These are phyloP conservation scores for Asterella californica DNA, from an alignment of 225 moss, liverwort and hornwort genomes.

Conservation along the genomic window DNA sequence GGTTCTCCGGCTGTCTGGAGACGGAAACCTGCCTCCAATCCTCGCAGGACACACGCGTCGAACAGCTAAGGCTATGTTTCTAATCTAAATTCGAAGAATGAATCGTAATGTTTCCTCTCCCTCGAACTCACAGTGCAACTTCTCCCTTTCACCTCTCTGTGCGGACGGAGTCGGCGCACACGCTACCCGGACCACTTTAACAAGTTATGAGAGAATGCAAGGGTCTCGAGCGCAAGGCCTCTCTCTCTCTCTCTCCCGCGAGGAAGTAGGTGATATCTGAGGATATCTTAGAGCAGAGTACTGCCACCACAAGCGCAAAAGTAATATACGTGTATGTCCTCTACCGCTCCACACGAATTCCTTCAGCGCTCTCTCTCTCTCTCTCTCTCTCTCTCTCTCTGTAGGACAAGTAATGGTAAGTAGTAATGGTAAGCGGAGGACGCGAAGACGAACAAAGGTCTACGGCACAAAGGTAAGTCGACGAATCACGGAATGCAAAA, in stretches of 20 bases:
- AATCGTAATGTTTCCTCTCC: background rate
- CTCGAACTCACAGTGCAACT: background rate
- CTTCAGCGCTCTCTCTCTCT: background rate
- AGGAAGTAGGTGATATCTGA: background rate
- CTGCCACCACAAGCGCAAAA: conserved; percentile 18
- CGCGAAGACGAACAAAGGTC: background rate
- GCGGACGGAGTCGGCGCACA: background rate
- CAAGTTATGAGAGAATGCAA: background rate
- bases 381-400: conserved; percentile 5
- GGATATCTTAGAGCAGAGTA: conserved; percentile 8
- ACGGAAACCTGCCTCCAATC: background rate
- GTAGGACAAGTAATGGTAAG: background rate
- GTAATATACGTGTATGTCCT: conserved; percentile 7
- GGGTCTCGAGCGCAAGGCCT: background rate
- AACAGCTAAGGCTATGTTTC: background rate
- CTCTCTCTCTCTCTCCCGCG: conserved; percentile 3
- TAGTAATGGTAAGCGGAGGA: background rate
- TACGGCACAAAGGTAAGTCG: conserved; percentile 2
- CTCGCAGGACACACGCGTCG: background rate
- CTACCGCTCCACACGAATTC: conserved; percentile 1
- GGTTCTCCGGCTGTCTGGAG: background rate
- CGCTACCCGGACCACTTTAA: background rate
- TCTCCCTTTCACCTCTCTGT: background rate
- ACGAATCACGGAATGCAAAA: background rate
- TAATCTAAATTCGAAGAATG: background rate